Base-by-base conservation (phyloP, 140 eudicot genomes). In the Cichorium intybus region DNA sequence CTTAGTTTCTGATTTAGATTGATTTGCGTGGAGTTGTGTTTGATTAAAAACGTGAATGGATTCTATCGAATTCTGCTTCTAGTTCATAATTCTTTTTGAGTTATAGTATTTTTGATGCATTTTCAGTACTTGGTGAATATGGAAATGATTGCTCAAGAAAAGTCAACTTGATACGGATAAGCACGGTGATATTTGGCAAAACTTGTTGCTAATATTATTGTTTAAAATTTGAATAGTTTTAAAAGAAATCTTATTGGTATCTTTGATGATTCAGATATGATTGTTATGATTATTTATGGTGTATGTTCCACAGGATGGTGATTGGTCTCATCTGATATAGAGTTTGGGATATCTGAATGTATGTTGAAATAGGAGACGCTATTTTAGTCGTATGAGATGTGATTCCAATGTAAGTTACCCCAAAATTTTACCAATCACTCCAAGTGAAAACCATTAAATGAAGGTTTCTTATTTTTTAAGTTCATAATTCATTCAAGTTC, bases 331-430 rank as follows among this genome's bases (percentile, higher is more conserved):
- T 75, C 78, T n/a, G 96, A 88, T 59, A 88, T 88, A n/a, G 83
- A 71, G 60, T 88, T 84, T 72, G 96, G 89, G 62, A 77, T 80
- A n/a, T 71, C 89, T 12, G 87, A 84, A 80, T 83, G 85, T 24
- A 59, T 77, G 78, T 45, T 88, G 29, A 75, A 79, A 70, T 28
- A 12, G 93, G 87, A 56, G 89, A 88, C 46, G 29, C 66, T 0
- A 54, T 84, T 33, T 41, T 84, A 24, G 77, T 80, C 15, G 88
- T 87, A n/a, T 80, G 91, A 1, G 95, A 87, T 66, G 68, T 76
- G 24, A 72, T 84, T 48, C 77, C 82, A 53, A 22, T n/a, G n/a
- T n/a, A n/a, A n/a, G n/a, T n/a, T n/a, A n/a, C n/a, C n/a, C n/a
- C n/a, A n/a, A n/a, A n/a, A n/a, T n/a, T n/a, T 27, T 78, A 62